Evolutionary conservation across 73 alveolate genomes (phyloP).

Genomic region (Tetrahymena malaccensis): DNA sequence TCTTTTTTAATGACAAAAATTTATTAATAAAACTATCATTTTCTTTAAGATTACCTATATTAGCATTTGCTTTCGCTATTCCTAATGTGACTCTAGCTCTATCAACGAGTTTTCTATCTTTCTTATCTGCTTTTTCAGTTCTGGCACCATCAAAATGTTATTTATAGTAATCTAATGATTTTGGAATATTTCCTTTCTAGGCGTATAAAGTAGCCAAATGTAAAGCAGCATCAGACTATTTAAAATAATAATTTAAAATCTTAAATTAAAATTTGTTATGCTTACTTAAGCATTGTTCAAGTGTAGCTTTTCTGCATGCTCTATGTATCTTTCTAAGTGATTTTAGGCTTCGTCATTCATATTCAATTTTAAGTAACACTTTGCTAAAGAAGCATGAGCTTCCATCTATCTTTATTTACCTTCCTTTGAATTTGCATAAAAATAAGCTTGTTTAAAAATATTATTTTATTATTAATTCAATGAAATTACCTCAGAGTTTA

Average conservation of each 20-base stretch:
- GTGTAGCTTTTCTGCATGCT: constrained; percentile 21
- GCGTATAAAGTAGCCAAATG: constrained; percentile 18
- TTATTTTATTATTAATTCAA: not conserved
- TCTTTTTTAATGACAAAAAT: not conserved
- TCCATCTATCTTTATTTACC: constrained; percentile 38
- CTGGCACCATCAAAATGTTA: constrained; percentile 45
- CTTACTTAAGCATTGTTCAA: constrained; percentile 10
- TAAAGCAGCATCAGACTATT: constrained; percentile 40
- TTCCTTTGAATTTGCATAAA: not conserved
- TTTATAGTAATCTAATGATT: constrained; percentile 33
- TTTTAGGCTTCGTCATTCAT: constrained; percentile 35
- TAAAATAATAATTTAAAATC: not conserved
- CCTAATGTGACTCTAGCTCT: constrained; percentile 42
- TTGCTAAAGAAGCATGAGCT: constrained; percentile 40
- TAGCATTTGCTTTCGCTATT: constrained; percentile 39
- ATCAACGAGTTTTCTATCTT: constrained; percentile 27
- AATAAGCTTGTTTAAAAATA: no score
- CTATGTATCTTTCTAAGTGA: constrained; percentile 27
- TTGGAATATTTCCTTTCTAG: constrained; percentile 38
- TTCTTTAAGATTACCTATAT: constrained; percentile 4
- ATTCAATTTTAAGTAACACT: constrained; percentile 25
- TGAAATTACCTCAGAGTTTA: constrained; percentile 11
- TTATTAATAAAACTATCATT: not conserved
- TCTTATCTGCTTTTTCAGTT: constrained; percentile 36
- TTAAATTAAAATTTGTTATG: not conserved